Percentiles rank a stretch among this genome's conserved stretches.
These are phyloP conservation scores for Lomentospora prolificans DNA, from an alignment of 2,329 filamentous ascomycete genomes.

Conservation along the genomic window DNA sequence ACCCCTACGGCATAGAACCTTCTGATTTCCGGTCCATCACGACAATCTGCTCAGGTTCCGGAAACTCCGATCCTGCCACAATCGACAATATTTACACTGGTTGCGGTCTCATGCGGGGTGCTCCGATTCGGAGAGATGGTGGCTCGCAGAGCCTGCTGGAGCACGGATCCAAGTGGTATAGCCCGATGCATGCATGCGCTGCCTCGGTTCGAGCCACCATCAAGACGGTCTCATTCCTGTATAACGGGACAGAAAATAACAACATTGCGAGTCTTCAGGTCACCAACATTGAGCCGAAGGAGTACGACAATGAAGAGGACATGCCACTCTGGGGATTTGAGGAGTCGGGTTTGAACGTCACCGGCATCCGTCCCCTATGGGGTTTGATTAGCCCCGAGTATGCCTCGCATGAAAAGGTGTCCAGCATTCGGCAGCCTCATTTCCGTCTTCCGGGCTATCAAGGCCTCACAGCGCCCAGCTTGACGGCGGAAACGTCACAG, in stretches of 20 bases:
- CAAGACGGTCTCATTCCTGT: constrained; percentile 32
- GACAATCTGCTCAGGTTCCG: constrained; percentile 17
- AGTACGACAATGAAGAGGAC: constrained; percentile 20
- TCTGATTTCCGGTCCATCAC: constrained; percentile 18
- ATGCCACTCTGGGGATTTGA: constrained; percentile 24
- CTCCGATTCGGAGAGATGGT: constrained; percentile 24
- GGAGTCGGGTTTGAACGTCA: constrained; percentile 13
- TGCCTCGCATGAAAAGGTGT: constrained; percentile 11
- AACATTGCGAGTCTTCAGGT: constrained; percentile 23
- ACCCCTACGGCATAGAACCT: constrained; percentile 20
- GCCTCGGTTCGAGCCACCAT: constrained; percentile 29
- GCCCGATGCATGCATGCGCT: constrained; percentile 33
- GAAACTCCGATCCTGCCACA: constrained; percentile 22
- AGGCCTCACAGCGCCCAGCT: neutral
- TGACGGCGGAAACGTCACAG: neutral
- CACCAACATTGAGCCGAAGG: constrained; percentile 23
- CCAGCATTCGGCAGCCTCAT: neutral
- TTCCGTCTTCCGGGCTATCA: constrained; percentile 3
- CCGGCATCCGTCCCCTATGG: constrained; percentile 15
- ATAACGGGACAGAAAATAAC: constrained; percentile 25
- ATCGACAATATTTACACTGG: constrained; percentile 28
- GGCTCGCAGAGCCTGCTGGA: constrained; percentile 26
- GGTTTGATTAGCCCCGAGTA: constrained; percentile 14
- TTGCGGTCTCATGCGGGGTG: constrained; percentile 31
- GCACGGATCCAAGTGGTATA: constrained; percentile 28